Evolutionary conservation across 78 protist genomes (phyloP).

Genomic region (Dictyostelium firmibasis): DNA sequence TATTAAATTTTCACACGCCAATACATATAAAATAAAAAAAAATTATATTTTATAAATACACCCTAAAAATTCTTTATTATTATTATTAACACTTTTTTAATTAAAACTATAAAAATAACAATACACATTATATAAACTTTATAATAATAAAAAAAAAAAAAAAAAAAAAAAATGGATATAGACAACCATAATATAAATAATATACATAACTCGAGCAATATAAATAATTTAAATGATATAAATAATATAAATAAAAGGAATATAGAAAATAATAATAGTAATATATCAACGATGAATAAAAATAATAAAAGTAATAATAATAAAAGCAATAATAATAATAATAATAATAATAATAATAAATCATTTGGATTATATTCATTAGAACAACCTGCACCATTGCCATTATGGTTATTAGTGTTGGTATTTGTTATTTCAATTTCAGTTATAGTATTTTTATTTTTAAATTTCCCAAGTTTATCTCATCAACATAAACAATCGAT

Average conservation of each 20-base stretch:
- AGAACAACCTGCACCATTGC: slow-evolving; percentile 28
- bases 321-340: not conserved
- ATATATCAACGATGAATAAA: not conserved
- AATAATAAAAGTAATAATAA: not conserved
- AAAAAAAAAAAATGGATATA: too few species aligned
- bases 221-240: too few species aligned
- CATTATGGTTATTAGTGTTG: slow-evolving; percentile 8
- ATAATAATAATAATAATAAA: not conserved
- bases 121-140: not conserved
- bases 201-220: too few species aligned
- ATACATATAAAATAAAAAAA: too few species aligned
- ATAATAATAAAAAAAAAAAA: too few species aligned
- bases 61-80: not conserved
- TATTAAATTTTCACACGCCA: too few species aligned
- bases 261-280: too few species aligned
- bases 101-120: not conserved
- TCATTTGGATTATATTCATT: not conserved
- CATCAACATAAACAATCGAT: slow-evolving; percentile 42
- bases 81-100: too few species aligned
- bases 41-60: not conserved
- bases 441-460: slow-evolving; percentile 26
- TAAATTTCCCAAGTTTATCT: slow-evolving; percentile 57
- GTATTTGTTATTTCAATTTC: slow-evolving; percentile 32
- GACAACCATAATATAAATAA: too few species aligned
- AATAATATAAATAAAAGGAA: too few species aligned